These are phyloP conservation scores for Cardamine occulta DNA, from an alignment of 345 rosid genomes.

Conservation along the genomic window DNA sequence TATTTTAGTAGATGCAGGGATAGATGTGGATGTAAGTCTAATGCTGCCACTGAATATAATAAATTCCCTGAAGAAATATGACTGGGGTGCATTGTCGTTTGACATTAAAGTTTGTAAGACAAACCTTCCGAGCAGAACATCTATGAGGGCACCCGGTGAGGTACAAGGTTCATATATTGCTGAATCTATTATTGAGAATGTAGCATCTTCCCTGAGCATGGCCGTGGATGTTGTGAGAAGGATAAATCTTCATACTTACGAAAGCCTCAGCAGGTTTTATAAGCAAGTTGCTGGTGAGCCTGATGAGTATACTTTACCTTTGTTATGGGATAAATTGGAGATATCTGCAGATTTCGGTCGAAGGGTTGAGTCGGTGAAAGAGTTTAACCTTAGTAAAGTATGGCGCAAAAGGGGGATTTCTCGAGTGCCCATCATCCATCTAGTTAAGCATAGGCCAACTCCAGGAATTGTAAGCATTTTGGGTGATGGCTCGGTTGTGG, in stretches of 20 bases:
- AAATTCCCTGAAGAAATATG: constrained; percentile 59
- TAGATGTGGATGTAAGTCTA: constrained; percentile 58
- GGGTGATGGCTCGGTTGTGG: constrained; percentile 77
- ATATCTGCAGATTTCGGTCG: constrained; percentile 51
- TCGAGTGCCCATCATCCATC: constrained; percentile 62
- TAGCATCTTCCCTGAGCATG: constrained; percentile 70
- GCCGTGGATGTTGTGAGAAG: constrained; percentile 68
- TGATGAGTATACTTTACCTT: constrained; percentile 73
- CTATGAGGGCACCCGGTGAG: constrained; percentile 90
- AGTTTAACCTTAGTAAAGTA: constrained; percentile 56
- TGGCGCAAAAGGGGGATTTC: constrained; percentile 87
- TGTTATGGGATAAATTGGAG: constrained; percentile 74
- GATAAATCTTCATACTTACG: constrained; percentile 64
- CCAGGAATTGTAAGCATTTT: constrained; percentile 87
- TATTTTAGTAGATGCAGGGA: constrained; percentile 69
- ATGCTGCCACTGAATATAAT: constrained; percentile 51
- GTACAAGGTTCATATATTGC: constrained; percentile 83
- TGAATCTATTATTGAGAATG: constrained; percentile 77
- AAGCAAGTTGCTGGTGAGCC: constrained; percentile 53
- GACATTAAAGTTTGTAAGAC: constrained; percentile 88
- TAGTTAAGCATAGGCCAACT: constrained; percentile 53
- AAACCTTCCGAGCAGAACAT: constrained; percentile 69
- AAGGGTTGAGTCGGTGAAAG: constrained; percentile 55
- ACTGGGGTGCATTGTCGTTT: constrained; percentile 86
- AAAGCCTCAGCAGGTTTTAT: constrained; percentile 62